phyloP scores from a whole-genome alignment of 176 grass and related monocot species.

The Dactylis glomerata region DNA sequence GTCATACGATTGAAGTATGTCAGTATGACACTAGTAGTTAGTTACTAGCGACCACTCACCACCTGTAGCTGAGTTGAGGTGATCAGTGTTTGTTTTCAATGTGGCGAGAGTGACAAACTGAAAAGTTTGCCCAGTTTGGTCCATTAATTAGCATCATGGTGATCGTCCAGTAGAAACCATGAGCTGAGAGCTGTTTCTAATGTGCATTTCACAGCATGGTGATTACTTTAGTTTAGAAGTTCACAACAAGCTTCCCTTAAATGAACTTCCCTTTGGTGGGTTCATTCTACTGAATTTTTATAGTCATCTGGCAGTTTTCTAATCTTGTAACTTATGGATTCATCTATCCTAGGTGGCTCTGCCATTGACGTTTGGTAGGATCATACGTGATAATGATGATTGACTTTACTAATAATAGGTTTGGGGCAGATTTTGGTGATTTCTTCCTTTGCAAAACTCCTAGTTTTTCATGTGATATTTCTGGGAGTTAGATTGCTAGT shows the following conservation, averaged over 20 bases:
- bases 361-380: neutral
- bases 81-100: neutral
- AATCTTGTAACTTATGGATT: neutral
- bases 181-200: neutral
- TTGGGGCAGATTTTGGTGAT: neutral
- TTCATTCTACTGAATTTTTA: neutral
- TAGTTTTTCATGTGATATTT: constrained; percentile 9
- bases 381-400: constrained; percentile 1
- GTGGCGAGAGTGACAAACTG: neutral
- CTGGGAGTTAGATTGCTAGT: neutral
- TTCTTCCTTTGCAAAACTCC: neutral
- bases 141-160: neutral
- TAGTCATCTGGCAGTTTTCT: neutral
- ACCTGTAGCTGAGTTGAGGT: neutral
- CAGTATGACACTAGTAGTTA: neutral
- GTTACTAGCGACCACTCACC: neutral
- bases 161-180: neutral
- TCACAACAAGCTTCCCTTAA: neutral
- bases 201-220: neutral
- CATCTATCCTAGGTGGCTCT: neutral
- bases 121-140: neutral
- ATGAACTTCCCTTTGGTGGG: constrained; percentile 5
- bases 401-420: neutral
- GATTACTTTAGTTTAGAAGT: neutral
- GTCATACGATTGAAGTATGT: neutral